A percentile compares a stretch with the other conserved stretches of the same genome.
Evolutionary conservation across 2,329 filamentous ascomycete species (phyloP).

Genomic region (Chaetomiaceae sp.): DNA sequence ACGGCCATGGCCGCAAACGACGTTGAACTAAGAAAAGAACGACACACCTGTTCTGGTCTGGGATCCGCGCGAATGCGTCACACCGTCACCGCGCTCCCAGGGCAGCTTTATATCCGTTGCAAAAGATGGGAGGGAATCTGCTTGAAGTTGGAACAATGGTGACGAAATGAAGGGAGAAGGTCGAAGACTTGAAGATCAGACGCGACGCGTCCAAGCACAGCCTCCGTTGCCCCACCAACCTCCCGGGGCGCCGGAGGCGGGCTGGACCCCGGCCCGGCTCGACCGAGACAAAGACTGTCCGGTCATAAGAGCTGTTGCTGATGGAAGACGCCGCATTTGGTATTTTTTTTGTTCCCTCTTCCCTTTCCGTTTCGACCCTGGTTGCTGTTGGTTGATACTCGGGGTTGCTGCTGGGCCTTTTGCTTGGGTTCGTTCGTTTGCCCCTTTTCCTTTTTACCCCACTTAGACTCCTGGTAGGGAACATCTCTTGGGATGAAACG

Average conservation of each 20-base stretch:
- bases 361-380: background rate
- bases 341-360: background rate
- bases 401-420: too few species aligned
- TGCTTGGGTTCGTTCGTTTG: background rate
- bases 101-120: background rate
- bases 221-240: constrained; percentile 8
- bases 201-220: background rate
- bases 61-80: background rate
- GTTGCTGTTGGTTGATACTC: too few species aligned
- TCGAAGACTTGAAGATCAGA: background rate
- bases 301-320: background rate
- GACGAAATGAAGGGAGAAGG: background rate
- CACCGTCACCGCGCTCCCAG: constrained; percentile 2
- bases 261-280: background rate
- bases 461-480: too few species aligned
- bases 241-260: background rate
- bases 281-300: constrained; percentile 20
- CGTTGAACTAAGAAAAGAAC: background rate
- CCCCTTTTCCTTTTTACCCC: background rate
- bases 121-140: background rate
- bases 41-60: background rate
- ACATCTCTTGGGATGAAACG: too few species aligned
- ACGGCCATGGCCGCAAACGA: background rate
- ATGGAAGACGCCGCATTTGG: background rate
- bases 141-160: background rate